Percentiles rank a stretch among this genome's conserved stretches.
Evolutionary conservation across 768 basidiomycete genomes (phyloP).

Genomic region (Lactarius trivialis): DNA sequence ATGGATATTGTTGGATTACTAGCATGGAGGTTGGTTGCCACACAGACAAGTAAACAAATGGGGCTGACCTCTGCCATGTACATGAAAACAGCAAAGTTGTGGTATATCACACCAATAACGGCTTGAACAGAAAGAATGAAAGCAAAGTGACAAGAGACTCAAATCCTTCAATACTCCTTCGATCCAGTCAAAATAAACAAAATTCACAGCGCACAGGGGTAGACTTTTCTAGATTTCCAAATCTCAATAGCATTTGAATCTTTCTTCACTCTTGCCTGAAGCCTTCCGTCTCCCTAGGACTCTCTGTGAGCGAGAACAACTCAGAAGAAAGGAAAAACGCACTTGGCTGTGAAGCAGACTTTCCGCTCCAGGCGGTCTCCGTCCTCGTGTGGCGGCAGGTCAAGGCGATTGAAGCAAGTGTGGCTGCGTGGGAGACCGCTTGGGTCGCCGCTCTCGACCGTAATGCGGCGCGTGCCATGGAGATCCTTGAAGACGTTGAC

Average conservation of each 20-base stretch:
- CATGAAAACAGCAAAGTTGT: not conserved
- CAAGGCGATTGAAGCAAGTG: constrained; percentile 89
- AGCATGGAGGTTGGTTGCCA: too few relatives aligned
- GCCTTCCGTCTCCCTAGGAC: constrained; percentile 72
- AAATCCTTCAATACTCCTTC: not conserved
- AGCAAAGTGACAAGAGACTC: not conserved
- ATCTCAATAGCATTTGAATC: too few relatives aligned
- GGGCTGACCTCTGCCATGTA: not conserved
- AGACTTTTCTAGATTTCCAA: not conserved
- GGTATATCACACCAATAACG: not conserved
- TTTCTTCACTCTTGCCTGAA: constrained; percentile 40
- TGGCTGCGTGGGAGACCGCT: constrained; percentile 83
- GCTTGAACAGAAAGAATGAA: too few relatives aligned
- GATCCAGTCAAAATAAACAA: too few relatives aligned
- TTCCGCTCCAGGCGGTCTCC: constrained; percentile 85
- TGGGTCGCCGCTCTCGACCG: constrained; percentile 89
- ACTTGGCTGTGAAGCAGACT: constrained; percentile 80
- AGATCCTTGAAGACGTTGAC: constrained; percentile 95
- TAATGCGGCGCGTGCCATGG: constrained; percentile 88
- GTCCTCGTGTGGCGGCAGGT: constrained; percentile 85
- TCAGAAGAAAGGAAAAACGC: constrained; percentile 28
- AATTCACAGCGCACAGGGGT: not conserved
- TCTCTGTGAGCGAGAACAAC: not conserved
- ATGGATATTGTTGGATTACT: too few relatives aligned
- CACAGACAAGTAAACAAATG: too few relatives aligned